Evolutionary conservation across 208 protist genomes (phyloP).

Genomic region (Leishmania aethiopica): DNA sequence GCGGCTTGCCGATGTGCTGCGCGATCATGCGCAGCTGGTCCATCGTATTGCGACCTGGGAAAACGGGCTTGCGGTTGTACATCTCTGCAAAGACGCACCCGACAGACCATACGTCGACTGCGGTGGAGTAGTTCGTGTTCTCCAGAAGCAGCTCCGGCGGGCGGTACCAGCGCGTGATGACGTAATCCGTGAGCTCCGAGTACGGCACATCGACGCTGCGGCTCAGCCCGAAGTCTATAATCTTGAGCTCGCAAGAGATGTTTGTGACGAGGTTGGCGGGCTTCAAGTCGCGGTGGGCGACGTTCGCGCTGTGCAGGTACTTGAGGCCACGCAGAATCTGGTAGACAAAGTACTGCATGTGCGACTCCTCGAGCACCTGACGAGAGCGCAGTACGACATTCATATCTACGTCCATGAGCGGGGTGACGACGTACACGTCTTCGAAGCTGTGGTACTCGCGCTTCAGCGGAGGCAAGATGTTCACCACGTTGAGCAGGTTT

Average conservation of each 20-base stretch:
- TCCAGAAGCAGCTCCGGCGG: slow-evolving; percentile 94
- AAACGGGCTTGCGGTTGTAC: slow-evolving; percentile 89
- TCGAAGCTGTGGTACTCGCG: slow-evolving; percentile 91
- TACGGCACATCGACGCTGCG: slow-evolving; percentile 83
- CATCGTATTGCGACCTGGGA: slow-evolving; percentile 91
- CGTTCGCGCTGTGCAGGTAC: slow-evolving; percentile 90
- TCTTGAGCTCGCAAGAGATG: slow-evolving; percentile 87
- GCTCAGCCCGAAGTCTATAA: slow-evolving; percentile 93
- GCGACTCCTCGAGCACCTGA: slow-evolving; percentile 87
- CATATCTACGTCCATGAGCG: slow-evolving; percentile 97
- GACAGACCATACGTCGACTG: slow-evolving; percentile 94
- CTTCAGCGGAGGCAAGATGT: slow-evolving; percentile 92
- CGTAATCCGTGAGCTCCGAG: slow-evolving; percentile 89
- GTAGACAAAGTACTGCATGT: slow-evolving; percentile 89
- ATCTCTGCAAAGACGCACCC: slow-evolving; percentile 98
- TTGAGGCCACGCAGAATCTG: slow-evolving; percentile 91
- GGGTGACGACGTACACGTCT: slow-evolving; percentile 97
- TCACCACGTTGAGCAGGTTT: slow-evolving; percentile 93
- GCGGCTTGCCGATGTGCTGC: slow-evolving; percentile 94
- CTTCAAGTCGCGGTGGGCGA: slow-evolving; percentile 92
- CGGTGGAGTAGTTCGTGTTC: slow-evolving; percentile 83
- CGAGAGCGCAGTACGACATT: slow-evolving; percentile 93
- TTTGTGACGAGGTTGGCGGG: slow-evolving; percentile 91
- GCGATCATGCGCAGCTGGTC: slow-evolving; percentile 94
- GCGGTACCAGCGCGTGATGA: slow-evolving; percentile 95